A percentile compares a stretch with the other conserved stretches of the same genome.
These are phyloP conservation scores for Saururus chinensis DNA, from an alignment of 164 flowering plant species.

Conservation along the genomic window DNA sequence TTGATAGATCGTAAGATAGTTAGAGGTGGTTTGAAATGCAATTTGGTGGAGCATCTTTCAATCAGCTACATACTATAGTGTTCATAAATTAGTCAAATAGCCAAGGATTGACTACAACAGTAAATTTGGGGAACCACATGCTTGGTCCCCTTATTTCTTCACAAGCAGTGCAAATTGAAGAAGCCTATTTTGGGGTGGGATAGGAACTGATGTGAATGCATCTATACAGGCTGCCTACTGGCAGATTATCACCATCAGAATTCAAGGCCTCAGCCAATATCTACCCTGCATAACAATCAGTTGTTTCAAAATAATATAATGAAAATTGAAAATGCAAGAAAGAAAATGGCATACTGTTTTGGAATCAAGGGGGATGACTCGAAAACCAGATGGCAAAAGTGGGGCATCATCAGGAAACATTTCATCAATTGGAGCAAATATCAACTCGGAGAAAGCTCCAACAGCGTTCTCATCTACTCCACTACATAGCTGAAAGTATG, in stretches of 20 bases:
- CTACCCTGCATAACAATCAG: too few species aligned
- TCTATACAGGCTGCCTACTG: too few species aligned
- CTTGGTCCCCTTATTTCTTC: background rate
- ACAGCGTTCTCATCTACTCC: constrained; percentile 85
- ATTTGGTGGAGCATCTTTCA: too few species aligned
- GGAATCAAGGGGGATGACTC: constrained; percentile 68
- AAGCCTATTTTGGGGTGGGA: background rate
- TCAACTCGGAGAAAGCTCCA: constrained; percentile 84
- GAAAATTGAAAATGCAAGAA: background rate
- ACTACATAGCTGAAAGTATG: constrained; percentile 54
- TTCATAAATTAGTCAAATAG: too few species aligned
- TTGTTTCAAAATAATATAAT: background rate
- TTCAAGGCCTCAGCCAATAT: too few species aligned
- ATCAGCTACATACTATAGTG: too few species aligned
- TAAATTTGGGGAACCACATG: background rate
- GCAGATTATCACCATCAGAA: too few species aligned
- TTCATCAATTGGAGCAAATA: constrained; percentile 94
- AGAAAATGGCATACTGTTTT: constrained; percentile 52
- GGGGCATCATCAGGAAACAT: constrained; percentile 91
- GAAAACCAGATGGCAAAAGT: constrained; percentile 82
- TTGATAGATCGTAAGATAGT: constrained; percentile 5
- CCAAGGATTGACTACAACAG: background rate
- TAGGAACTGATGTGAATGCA: background rate
- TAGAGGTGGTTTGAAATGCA: too few species aligned
- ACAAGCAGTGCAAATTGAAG: background rate